Base-by-base conservation (phyloP, 2,329 filamentous ascomycete species). In the Pseudogymnoascus sp. region DNA sequence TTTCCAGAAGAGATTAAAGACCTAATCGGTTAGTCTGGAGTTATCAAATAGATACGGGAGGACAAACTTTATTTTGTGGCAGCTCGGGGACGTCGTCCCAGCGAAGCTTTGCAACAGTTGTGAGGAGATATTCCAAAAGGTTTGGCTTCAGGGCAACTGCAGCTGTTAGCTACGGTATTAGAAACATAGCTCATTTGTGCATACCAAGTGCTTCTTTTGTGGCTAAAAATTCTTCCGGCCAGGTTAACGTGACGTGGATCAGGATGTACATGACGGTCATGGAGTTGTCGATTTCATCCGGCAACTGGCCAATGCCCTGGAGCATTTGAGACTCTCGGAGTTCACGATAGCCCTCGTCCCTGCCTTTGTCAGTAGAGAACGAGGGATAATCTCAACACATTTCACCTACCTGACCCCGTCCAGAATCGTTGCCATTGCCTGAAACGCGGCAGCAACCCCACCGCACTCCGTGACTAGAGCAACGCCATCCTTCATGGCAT, bases 1-100 rank as follows among this genome's bases (percentile, higher is more conserved):
- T 77, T 99, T 99, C 93, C 95, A 98, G 59, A 96, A 84, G 1
- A 98, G 79, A 6, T 97, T 79, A 62, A 96, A 86, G 41, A 95
- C 84, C 82, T 89, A 70, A 8, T 11, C 7, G 6, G 46, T 53
- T 28, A 33, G 63, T 77, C 50, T 75, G 69, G 50, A 35, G 61
- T 35, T 38, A 11, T 56, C 2, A 22, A 24, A 31, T n/a, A 26
- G 10, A 24, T 26, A 61, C 28, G 61, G 64, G 63, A 77, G 78
- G 16, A 76, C 75, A 22, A 80, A 89, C 78, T 81, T 89, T 81
- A 68, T 85, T 85, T 64, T 89, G 83, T 62, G 80, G 88, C 72
- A 81, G 80, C 66, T 67, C 83, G 76, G 70, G 86, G 70, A 84
- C 84, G 77, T 82, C 89, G 72, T 91, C 88, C 88, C 89, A 93